Base-by-base conservation (phyloP, 2,329 filamentous ascomycete genomes). In the Cadophora sp. region DNA sequence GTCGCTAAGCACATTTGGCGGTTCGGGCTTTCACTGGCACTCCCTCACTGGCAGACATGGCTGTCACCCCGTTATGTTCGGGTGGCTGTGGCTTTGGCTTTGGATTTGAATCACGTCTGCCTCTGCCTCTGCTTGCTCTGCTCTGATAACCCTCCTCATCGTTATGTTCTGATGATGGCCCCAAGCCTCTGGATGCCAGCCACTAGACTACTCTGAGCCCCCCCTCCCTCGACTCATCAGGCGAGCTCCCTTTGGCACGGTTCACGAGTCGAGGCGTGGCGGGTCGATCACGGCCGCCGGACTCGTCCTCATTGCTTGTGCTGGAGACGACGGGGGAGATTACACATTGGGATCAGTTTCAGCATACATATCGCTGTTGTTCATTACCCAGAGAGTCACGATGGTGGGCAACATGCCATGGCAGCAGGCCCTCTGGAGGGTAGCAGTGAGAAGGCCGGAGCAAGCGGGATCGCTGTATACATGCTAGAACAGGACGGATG, bases 1-100 rank as follows among this genome's bases (percentile, higher is more conserved):
- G 70, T 75, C 73, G 73, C 73, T 74, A 74, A 73, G n/a, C 33
- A 41, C 30, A 39, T 60, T 51, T 66, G 66, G 69, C 67, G 68
- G 68, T 69, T 66, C 68, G 30, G 53, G 58, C 47, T 63, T 39
- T 47, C 36, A 51, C 47, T 41, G 20, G 30, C 48, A 30, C 7
- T 41, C 24, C 16, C 24, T 7, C 24, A 39, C 18, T 20, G 18
- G 9, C 27, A 36, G 55, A 2, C 55, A 59, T 30, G 27, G 27
- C 27, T 30, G 27, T 30, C 27, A 30, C 27, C 6, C 27, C 27
- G 27, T 30, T 3, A 41, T 36, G 20, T 45, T 48, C 27, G 14
- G 24, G 43, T 60, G 58, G 41, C 58, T 45, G 43, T 60, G 58
- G 41, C 58, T 45, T n/a, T n/a, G 43, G 43, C 14, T 22, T 22